Percentiles rank a stretch among this genome's conserved stretches.
These are phyloP conservation scores for Chimonanthus salicifolius DNA, from an alignment of 164 flowering plant genomes.

Conservation along the genomic window DNA sequence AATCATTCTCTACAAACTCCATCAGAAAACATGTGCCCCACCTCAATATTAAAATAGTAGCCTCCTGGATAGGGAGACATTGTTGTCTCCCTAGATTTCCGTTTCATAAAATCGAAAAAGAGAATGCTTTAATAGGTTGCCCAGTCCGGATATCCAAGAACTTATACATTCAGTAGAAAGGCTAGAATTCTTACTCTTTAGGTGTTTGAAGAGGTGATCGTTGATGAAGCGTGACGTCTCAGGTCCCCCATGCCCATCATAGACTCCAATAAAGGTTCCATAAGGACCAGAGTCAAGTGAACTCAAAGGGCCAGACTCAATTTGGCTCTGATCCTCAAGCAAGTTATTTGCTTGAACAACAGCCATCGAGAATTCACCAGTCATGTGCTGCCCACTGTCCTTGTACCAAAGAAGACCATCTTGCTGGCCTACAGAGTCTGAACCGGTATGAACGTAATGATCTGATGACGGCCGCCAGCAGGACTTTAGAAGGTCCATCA, in stretches of 20 bases:
- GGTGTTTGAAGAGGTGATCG: constrained; percentile 64
- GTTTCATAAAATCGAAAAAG: not conserved
- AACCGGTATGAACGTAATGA: constrained; percentile 38
- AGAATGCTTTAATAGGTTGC: not conserved
- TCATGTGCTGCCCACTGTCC: constrained; percentile 65
- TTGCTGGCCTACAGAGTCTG: constrained; percentile 52
- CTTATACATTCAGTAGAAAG: not conserved
- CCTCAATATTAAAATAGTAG: too few species aligned
- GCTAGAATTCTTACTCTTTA: constrained; percentile 48
- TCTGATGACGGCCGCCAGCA: constrained; percentile 61
- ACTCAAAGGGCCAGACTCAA: constrained; percentile 70
- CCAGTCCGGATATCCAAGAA: not conserved
- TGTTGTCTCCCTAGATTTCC: not conserved
- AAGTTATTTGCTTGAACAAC: constrained; percentile 79
- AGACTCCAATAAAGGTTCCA: constrained; percentile 75
- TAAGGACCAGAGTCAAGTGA: constrained; percentile 52
- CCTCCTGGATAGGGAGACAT: too few species aligned
- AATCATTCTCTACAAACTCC: too few species aligned
- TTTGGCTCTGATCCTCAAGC: constrained; percentile 83
- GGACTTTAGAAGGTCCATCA: constrained; percentile 63
- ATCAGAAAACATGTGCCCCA: too few species aligned
- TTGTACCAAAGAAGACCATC: constrained; percentile 86
- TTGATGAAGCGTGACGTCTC: constrained; percentile 73
- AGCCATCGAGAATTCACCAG: constrained; percentile 83
- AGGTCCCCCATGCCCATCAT: constrained; percentile 92